These are phyloP conservation scores for Colletotrichum aenigma DNA, from an alignment of 2,329 filamentous ascomycete species.

Conservation along the genomic window DNA sequence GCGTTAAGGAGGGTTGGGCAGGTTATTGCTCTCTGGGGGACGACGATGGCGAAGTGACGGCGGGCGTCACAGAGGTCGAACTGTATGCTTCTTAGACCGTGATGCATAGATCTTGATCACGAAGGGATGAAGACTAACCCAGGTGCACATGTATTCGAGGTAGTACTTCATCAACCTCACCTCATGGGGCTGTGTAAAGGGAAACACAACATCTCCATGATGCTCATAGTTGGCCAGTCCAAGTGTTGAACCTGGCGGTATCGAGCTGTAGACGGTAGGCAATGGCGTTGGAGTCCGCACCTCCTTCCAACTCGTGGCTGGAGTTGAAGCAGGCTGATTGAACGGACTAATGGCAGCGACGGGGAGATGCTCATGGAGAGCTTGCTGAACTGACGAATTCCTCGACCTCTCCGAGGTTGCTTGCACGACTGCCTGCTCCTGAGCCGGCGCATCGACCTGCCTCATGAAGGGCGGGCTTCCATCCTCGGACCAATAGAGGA, in stretches of 20 bases:
- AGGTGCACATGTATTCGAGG: slow-evolving; percentile 30
- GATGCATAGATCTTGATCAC: background rate
- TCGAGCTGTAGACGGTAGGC: background rate
- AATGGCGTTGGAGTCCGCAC: background rate
- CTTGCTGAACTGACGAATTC: background rate
- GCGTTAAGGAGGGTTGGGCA: slow-evolving; percentile 57
- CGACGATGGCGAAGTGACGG: slow-evolving; percentile 52
- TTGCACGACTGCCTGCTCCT: background rate
- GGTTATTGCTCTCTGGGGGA: slow-evolving; percentile 53
- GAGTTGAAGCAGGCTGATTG: background rate
- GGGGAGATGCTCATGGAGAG: background rate
- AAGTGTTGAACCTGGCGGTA: background rate
- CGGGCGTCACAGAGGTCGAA: slow-evolving; percentile 19
- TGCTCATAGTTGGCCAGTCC: slow-evolving; percentile 15
- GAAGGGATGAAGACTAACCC: slow-evolving; percentile 13
- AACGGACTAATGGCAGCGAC: background rate
- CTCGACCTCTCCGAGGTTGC: background rate
- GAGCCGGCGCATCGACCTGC: background rate
- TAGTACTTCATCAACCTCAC: slow-evolving; percentile 30
- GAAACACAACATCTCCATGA: slow-evolving; percentile 18
- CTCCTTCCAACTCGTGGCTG: slow-evolving; percentile 6
- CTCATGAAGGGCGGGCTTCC: background rate
- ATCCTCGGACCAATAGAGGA: slow-evolving; percentile 6
- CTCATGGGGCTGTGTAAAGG: slow-evolving; percentile 24
- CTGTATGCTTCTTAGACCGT: background rate